Evolutionary conservation across 768 basidiomycete genomes (phyloP), one percentile per base, ranked within the genome.

Genomic region (Leccinum imitatum): DNA sequence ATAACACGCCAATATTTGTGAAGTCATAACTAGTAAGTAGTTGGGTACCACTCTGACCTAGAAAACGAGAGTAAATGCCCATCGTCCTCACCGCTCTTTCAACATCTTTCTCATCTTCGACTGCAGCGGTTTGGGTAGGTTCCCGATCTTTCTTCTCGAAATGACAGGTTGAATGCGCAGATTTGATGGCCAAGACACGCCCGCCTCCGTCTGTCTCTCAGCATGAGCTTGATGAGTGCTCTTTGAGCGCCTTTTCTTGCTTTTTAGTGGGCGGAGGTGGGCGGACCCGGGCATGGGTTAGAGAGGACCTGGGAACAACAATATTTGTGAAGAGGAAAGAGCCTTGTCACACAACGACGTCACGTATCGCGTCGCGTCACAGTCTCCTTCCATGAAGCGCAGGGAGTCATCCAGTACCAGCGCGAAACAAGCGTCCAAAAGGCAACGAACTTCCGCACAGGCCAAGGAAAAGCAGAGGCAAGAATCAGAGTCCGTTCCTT

Each of bases 121-220:
- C 51, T 78, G 67, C 6, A 79, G 62, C 2, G 75, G 75, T 31
- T 71, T 72, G 19, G 75, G 75, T 0, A 80, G 76, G 23, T 76
- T 75, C 41, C 73, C 73, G 52, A 81, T 79, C 17, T 69, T 73
- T 46, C 69, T 71, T 65, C 71, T 77, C 39, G 71, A 72, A 51
- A 81, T 63, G 47, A 77, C 60, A 2, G 80, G 78, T 64, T 84
- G 82, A 44, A 84, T 78, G 39, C 83, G 80, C 50, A 84, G 72
- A 56, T 84, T 84, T 27, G 69, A 61, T 3, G 83, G 83, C 72
- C 77, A 84, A n/a, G 63, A 63, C 10, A 67, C 68, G 4, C 78
- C 79, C 0, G 75, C 70, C 30, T 73, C 73, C 23, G 68, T 64
- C 65, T 80, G 76, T 30, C 75, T 75, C 57, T 76, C 58, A 74